These are phyloP conservation scores for Suhomyces kunorum DNA, from an alignment of 1,139 yeast species.

Conservation along the genomic window DNA sequence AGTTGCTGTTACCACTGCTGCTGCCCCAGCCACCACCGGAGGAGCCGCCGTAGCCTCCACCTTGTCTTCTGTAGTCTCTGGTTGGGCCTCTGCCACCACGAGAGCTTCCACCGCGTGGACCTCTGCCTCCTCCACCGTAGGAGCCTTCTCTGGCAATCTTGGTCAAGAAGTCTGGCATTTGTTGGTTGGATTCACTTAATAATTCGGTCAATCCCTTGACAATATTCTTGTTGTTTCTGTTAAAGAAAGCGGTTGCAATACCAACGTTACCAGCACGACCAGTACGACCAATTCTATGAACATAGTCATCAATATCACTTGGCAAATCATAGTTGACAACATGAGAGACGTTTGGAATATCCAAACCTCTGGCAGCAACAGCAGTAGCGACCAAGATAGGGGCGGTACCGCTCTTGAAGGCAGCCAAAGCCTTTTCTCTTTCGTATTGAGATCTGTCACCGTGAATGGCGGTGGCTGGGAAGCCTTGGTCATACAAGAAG, in stretches of 20 bases:
- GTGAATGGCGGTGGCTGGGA: constrained; percentile 99
- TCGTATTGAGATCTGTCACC: constrained; percentile 98
- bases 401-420: constrained; percentile 87
- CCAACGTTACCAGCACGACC: constrained; percentile 98
- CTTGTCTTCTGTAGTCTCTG: constrained; percentile 62
- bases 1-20: constrained; percentile 16
- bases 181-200: constrained; percentile 95
- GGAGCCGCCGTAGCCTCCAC: constrained; percentile 25
- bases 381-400: constrained; percentile 99
- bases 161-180: constrained; percentile 85
- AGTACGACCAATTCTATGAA: constrained; percentile 94
- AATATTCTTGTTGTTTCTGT: constrained; percentile 90
- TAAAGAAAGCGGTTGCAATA: constrained; percentile 93
- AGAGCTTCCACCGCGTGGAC: constrained; percentile 33
- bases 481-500: constrained; percentile 92
- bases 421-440: constrained; percentile 97
- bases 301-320: constrained; percentile 96
- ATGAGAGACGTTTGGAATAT: constrained; percentile 93
- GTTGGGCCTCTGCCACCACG: constrained; percentile 35
- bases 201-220: constrained; percentile 87
- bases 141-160: constrained; percentile 79
- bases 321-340: constrained; percentile 98
- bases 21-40: constrained; percentile 24
- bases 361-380: constrained; percentile 99
- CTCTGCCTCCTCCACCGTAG: constrained; percentile 58